Conservation (phyloP, 352 stramenopile genomes). For the Phytophthora hybrid region DNA sequence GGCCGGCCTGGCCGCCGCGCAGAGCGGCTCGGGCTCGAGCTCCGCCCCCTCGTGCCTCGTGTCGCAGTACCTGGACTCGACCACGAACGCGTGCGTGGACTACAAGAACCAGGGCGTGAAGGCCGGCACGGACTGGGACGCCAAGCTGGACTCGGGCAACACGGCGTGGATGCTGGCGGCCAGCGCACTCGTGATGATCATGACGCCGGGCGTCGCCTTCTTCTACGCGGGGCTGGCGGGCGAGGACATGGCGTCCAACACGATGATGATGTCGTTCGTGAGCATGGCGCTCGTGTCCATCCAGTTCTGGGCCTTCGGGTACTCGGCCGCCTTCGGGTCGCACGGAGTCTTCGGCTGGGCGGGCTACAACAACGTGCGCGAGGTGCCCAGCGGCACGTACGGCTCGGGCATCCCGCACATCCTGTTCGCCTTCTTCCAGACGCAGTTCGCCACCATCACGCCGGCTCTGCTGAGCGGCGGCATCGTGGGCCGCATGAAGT, state of each 20-base stretch:
- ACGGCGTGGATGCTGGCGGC: conserved; percentile 40
- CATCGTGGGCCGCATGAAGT: conserved; percentile 88
- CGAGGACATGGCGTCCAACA: conserved; percentile 83
- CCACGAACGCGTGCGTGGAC: conserved; percentile 50
- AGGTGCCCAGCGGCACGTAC: conserved; percentile 57
- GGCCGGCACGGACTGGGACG: conserved; percentile 29
- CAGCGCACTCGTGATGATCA: conserved; percentile 40
- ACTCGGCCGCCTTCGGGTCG: conserved; percentile 75
- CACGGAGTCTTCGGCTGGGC: conserved; percentile 72
- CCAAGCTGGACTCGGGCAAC: conserved; percentile 44
- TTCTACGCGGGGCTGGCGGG: conserved; percentile 86
- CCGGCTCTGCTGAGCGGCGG: conserved; percentile 78
- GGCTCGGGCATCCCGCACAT: conserved; percentile 70
- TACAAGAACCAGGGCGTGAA: conserved; percentile 46
- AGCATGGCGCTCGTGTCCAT: conserved; percentile 83
- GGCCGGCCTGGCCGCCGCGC: conserved; percentile 41
- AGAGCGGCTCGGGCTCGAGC: conserved; percentile 35
- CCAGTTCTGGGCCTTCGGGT: conserved; percentile 85
- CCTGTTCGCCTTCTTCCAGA: conserved; percentile 86
- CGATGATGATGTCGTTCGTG: conserved; percentile 87
- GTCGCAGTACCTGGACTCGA: conserved; percentile 54
- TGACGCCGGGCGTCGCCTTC: conserved; percentile 39
- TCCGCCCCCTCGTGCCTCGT: conserved; percentile 17
- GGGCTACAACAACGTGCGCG: conserved; percentile 72
- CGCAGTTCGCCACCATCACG: conserved; percentile 85